A percentile compares a stretch with the other conserved stretches of the same genome.
Conservation (phyloP, 345 rosid species). For the Schrenkiella parvula region DNA sequence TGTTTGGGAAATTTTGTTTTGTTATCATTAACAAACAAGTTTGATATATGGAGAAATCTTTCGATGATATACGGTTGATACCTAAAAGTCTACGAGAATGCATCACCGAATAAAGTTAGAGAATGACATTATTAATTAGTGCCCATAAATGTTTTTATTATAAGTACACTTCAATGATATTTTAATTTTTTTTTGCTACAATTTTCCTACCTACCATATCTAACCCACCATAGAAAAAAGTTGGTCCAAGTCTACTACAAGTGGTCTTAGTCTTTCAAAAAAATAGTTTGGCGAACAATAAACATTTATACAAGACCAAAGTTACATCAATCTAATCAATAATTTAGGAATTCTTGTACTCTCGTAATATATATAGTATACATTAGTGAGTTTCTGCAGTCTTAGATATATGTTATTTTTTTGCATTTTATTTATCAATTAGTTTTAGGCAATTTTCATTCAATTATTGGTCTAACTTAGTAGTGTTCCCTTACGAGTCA, state of each 20-base stretch:
- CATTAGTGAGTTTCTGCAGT: background rate
- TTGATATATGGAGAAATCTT: background rate
- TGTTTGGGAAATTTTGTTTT: background rate
- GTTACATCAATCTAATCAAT: background rate
- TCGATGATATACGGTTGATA: background rate
- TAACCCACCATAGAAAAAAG: background rate
- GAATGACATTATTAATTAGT: background rate
- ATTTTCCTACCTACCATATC: slow-evolving; percentile 19
- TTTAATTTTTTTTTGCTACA: background rate
- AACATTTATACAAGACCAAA: background rate
- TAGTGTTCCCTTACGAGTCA: background rate
- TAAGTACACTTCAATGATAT: background rate
- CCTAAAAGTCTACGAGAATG: background rate
- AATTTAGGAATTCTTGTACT: background rate
- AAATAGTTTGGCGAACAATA: background rate
- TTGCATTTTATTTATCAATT: background rate
- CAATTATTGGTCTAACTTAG: too few relatives aligned
- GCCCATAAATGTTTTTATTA: background rate
- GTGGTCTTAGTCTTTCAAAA: background rate
- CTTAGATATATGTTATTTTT: background rate
- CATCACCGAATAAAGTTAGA: background rate
- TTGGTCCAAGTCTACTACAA: background rate
- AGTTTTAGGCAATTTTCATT: background rate
- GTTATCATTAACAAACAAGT: background rate
- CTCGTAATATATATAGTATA: background rate